A percentile compares a stretch with the other conserved stretches of the same genome.
These are phyloP conservation scores for Microdochium trichocladiopsis DNA, from an alignment of 2,329 filamentous ascomycete species.

Conservation along the genomic window DNA sequence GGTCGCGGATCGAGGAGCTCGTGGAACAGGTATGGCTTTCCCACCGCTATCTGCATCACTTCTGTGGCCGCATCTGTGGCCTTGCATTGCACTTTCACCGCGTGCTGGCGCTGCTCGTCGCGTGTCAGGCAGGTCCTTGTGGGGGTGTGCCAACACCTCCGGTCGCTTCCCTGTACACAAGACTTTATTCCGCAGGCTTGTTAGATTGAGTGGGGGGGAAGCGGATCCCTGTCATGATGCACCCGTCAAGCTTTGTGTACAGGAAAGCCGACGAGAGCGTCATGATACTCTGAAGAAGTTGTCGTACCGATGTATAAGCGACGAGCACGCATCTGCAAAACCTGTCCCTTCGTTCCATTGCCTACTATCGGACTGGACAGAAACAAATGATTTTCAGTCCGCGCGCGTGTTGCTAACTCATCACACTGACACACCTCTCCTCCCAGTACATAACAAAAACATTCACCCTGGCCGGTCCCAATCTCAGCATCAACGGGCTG, in stretches of 20 bases:
- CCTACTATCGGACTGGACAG: too few relatives aligned
- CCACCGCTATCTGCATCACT: background rate
- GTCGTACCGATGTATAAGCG: too few relatives aligned
- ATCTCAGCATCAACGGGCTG: slow-evolving; percentile 58
- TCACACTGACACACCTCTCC: background rate
- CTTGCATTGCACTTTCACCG: background rate
- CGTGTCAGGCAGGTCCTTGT: too few relatives aligned
- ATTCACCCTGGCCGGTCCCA: slow-evolving; percentile 50
- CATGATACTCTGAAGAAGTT: too few relatives aligned
- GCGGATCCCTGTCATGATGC: background rate
- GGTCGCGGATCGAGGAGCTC: slow-evolving; percentile 50
- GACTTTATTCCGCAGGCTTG: background rate
- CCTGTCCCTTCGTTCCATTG: too few relatives aligned
- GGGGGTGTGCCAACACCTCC: too few relatives aligned
- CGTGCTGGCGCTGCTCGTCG: background rate
- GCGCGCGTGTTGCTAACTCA: too few relatives aligned
- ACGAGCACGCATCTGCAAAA: too few relatives aligned
- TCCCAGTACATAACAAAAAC: slow-evolving; percentile 53
- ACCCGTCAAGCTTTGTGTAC: too few relatives aligned
- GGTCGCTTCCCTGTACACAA: background rate
- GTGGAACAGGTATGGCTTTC: slow-evolving; percentile 44
- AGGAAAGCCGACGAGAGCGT: too few relatives aligned
- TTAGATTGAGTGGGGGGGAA: background rate
- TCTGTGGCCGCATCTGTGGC: background rate
- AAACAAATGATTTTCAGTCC: too few relatives aligned